Conservation (phyloP, 495 filamentous ascomycete genomes). For the Penicillium mononematosum region DNA sequence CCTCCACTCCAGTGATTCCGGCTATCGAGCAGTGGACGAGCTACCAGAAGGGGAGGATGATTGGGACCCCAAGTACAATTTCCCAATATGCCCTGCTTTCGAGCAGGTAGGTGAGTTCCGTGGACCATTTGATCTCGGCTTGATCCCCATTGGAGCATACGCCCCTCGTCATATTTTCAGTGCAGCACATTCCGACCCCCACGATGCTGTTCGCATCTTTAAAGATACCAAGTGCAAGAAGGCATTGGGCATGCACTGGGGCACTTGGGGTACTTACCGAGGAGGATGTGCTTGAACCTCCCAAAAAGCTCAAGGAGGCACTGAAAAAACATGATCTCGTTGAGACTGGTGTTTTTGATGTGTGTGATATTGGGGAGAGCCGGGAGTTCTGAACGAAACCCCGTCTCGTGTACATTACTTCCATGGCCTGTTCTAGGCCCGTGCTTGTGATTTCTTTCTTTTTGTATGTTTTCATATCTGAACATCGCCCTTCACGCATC, state of each 20-base stretch:
- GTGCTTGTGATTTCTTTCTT: background rate
- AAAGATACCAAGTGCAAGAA: conserved; percentile 76
- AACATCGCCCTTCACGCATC: background rate
- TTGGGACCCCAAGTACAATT: conserved; percentile 65
- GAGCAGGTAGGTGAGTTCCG: conserved; percentile 76
- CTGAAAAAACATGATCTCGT: conserved; percentile 64
- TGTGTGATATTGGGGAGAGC: conserved; percentile 84
- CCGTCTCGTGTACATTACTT: background rate
- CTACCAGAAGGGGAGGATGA: conserved; percentile 67
- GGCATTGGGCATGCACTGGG: conserved; percentile 94
- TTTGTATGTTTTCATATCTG: background rate
- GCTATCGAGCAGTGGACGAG: conserved; percentile 79
- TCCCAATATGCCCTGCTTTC: conserved; percentile 84
- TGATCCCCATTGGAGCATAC: conserved; percentile 96
- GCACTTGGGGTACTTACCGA: conserved; percentile 86
- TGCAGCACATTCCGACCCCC: conserved; percentile 83
- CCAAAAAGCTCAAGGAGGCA: conserved; percentile 71
- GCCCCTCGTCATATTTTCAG: conserved; percentile 72
- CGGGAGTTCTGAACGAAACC: conserved; percentile 58
- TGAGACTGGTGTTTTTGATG: conserved; percentile 82
- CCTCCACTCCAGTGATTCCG: conserved; percentile 55
- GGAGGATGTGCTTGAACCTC: conserved; percentile 85
- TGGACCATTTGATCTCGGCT: conserved; percentile 87
- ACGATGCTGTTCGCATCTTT: conserved; percentile 89
- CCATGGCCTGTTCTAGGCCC: background rate